Base-by-base conservation (phyloP, 2,329 filamentous ascomycete genomes). In the Aureobasidium uvarum region DNA sequence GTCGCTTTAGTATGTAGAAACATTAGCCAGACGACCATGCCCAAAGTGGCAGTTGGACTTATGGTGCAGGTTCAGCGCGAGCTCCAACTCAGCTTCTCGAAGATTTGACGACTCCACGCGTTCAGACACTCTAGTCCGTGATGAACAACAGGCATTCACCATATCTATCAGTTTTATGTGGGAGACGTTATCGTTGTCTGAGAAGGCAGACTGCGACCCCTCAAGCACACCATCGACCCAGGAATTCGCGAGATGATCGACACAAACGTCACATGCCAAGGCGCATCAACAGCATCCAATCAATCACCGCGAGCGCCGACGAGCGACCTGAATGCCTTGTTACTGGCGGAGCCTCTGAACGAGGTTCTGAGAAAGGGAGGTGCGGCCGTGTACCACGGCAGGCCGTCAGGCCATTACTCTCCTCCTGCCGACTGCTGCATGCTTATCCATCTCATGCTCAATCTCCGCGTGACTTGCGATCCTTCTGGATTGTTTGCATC, bases 201-300 rank as follows among this genome's bases (percentile, higher is more conserved):
- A 5, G n/a, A 23, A 36, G 14, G 16, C 25, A 36, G 18, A 16
- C 23, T 28, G 20, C 16, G 6, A 48, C n/a, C 58, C 46, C 23
- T 52, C 23, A 36, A 62, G 46, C 59, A 62, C 59, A 52, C 59
- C 59, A 52, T 52, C 43, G 43, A 31, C n/a, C 43, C 23, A 16
- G 23, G 14, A 18, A n/a, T 38, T 62, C 16, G 45, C 58, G 58
- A 62, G 33, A 62, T 48, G 59, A 62, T 62, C 59, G 59, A 33
- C 59, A 62, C n/a, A 51, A 36, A 50, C 45, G 36, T 62, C 48
- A 43, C 59, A 52, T 52, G 59, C 36, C 46, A 51, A 52, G 59
- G 10, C 18, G n/a, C 20, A 23, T 41, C 23, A 25, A 10, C 14
- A 2, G 2, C 45, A 33, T 36, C 59, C 59, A 62, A 62, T 62